These are phyloP conservation scores for Mortierella sp. DNA, from an alignment of 371 early-diverging fungal species.

Conservation along the genomic window DNA sequence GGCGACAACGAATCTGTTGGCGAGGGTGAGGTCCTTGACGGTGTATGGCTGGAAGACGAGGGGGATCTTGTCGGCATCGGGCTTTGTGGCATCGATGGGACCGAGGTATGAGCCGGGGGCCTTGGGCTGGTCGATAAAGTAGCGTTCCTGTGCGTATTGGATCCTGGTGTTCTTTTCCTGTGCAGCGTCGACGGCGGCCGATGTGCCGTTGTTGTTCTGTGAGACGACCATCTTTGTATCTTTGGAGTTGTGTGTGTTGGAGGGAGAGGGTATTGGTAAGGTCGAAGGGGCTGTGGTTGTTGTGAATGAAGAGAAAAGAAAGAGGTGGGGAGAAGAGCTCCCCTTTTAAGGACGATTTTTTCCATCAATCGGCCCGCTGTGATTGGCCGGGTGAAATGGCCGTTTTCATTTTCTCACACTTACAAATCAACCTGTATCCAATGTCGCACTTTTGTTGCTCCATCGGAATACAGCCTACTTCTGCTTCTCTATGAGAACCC, in stretches of 20 bases:
- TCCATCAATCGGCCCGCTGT: background rate
- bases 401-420: background rate
- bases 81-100: conserved; percentile 23
- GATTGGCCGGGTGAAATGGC: background rate
- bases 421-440: background rate
- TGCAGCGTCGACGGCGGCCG: background rate
- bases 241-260: background rate
- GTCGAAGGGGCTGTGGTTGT: too few species aligned
- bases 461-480: background rate
- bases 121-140: conserved; percentile 23
- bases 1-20: conserved; percentile 83
- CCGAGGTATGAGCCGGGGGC: conserved; percentile 30
- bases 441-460: background rate
- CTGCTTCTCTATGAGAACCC: background rate
- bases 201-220: background rate
- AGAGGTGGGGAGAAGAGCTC: background rate
- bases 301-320: background rate
- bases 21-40: conserved; percentile 67
- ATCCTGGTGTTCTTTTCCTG: background rate
- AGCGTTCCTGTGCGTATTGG: conserved; percentile 22
- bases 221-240: background rate
- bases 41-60: conserved; percentile 75
- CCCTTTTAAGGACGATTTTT: background rate
- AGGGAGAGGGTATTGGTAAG: background rate
- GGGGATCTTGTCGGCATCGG: conserved; percentile 28